Percentiles rank a stretch among this genome's conserved stretches.
Conservation (phyloP, 495 filamentous ascomycete species). For the Penicillium waksmanii region DNA sequence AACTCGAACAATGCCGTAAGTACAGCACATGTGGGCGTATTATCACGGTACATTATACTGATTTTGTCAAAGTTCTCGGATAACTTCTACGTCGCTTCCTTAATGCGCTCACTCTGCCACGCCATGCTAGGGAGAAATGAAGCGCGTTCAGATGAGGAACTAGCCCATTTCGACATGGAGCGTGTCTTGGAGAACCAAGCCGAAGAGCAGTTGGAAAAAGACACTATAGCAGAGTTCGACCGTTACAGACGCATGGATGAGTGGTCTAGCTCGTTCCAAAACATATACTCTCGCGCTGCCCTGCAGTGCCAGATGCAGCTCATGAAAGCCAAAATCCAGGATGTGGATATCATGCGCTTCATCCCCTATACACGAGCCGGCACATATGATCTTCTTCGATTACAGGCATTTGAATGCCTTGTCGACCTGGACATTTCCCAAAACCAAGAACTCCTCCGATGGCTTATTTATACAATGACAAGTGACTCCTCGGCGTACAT, state of each 20-base stretch:
- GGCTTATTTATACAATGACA: constrained; percentile 71
- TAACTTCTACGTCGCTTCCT: constrained; percentile 77
- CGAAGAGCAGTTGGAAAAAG: constrained; percentile 65
- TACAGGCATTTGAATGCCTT: constrained; percentile 81
- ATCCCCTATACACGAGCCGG: constrained; percentile 77
- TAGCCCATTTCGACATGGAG: constrained; percentile 53
- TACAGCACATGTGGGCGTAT: background rate
- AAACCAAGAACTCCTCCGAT: constrained; percentile 62
- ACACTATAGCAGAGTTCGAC: constrained; percentile 82
- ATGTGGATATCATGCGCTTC: constrained; percentile 66
- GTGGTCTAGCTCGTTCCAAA: constrained; percentile 89
- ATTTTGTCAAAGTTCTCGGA: constrained; percentile 68
- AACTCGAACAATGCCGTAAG: constrained; percentile 79
- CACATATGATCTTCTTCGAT: constrained; percentile 77
- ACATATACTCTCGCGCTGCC: constrained; percentile 82
- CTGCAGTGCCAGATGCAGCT: constrained; percentile 75
- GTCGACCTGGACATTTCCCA: constrained; percentile 75
- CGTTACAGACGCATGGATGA: constrained; percentile 91
- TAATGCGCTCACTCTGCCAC: constrained; percentile 80
- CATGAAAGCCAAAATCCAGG: constrained; percentile 71
- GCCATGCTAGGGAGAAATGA: constrained; percentile 64
- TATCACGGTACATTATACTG: background rate
- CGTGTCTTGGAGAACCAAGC: constrained; percentile 57
- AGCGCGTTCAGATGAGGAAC: constrained; percentile 39
- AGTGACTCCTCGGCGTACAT: constrained; percentile 82